Percentiles rank a stretch among this genome's conserved stretches.
Evolutionary conservation across 2,329 filamentous ascomycete genomes (phyloP).

Genomic region (Endothia cerciana): DNA sequence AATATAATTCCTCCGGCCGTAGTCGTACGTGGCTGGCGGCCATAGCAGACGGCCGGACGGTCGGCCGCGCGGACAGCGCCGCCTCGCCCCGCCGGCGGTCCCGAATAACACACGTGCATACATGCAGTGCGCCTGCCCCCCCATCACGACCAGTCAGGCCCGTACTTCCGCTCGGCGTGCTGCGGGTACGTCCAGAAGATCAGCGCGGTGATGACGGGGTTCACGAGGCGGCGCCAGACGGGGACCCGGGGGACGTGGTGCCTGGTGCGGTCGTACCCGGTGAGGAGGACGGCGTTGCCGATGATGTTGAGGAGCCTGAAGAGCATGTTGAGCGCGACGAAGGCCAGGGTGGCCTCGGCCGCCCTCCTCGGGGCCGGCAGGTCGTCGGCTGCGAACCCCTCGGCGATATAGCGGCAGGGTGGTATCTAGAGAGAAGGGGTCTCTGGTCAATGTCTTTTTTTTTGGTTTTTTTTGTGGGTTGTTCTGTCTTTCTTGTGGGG

Average conservation of each 20-base stretch:
- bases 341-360: constrained; percentile 23
- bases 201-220: constrained; percentile 37
- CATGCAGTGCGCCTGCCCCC: too few relatives aligned
- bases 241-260: constrained; percentile 40
- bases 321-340: constrained; percentile 34
- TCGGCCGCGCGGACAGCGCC: too few relatives aligned
- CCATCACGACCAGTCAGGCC: constrained; percentile 31
- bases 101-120: too few relatives aligned
- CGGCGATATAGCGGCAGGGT: constrained; percentile 36
- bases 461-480: too few relatives aligned
- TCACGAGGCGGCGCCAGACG: constrained; percentile 33
- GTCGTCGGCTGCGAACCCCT: constrained; percentile 13
- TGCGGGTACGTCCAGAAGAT: constrained; percentile 50
- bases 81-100: too few relatives aligned
- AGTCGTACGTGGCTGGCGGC: too few relatives aligned
- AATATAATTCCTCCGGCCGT: too few relatives aligned
- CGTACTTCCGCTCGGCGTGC: constrained; percentile 44
- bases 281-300: constrained; percentile 43
- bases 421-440: constrained; percentile 30
- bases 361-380: not conserved
- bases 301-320: constrained; percentile 45
- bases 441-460: constrained; percentile 32
- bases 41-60: too few relatives aligned
- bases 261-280: constrained; percentile 44
- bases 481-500: too few relatives aligned